Evolutionary conservation across 345 rosid species (phyloP).

Genomic region (Eucalyptus virginea): DNA sequence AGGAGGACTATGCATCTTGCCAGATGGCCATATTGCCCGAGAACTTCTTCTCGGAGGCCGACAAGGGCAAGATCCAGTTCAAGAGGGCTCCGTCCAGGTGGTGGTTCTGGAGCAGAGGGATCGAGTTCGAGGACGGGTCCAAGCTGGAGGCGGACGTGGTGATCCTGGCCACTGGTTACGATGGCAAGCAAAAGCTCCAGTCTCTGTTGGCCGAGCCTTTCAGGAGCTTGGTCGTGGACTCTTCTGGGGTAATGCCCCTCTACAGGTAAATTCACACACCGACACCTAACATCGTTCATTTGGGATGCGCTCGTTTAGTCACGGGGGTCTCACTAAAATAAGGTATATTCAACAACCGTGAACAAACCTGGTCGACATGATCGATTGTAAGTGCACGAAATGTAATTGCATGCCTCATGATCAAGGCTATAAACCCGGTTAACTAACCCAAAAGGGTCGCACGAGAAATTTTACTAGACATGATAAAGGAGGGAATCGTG

Average conservation of each 20-base stretch:
- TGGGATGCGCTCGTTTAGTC: not conserved
- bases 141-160: constrained; percentile 46
- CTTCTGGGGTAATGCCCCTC: constrained; percentile 37
- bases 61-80: constrained; percentile 44
- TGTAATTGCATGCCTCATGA: not conserved
- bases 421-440: not conserved
- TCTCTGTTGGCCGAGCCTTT: constrained; percentile 29
- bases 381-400: not conserved
- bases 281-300: not conserved
- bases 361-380: not conserved
- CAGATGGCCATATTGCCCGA: constrained; percentile 54
- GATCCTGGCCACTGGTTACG: constrained; percentile 41
- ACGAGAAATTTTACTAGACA: not conserved
- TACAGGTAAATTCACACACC: constrained; percentile 21
- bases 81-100: constrained; percentile 30
- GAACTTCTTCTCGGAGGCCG: constrained; percentile 38
- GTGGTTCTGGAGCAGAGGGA: constrained; percentile 39
- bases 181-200: constrained; percentile 36
- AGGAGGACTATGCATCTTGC: constrained; percentile 49
- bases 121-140: constrained; percentile 33
- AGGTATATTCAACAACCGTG: not conserved
- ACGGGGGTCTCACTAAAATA: not conserved
- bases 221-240: constrained; percentile 8
- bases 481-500: not conserved
- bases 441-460: not conserved